phyloP scores from a whole-genome alignment of 305 asterid genomes.

The Solanum hybrid region DNA sequence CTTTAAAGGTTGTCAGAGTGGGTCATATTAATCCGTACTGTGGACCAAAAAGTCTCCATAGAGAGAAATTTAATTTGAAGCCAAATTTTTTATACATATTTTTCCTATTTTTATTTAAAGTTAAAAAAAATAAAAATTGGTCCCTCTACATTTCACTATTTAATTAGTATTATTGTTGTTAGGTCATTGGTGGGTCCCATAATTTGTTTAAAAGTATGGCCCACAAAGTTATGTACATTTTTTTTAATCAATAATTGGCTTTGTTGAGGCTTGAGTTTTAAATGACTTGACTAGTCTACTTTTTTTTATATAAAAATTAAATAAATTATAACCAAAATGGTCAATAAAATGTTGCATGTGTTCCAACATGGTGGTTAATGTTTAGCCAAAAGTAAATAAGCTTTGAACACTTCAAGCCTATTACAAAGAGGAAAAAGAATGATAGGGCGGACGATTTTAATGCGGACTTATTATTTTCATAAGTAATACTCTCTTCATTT shows the following conservation, averaged over 20 bases:
- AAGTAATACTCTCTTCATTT: too few relatives aligned
- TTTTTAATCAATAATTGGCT: not conserved
- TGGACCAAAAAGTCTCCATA: not conserved
- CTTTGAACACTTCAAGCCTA: not conserved
- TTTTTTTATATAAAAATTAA: not conserved
- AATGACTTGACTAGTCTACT: not conserved
- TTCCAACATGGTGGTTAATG: not conserved
- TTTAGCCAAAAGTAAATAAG: not conserved
- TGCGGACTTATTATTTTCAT: not conserved
- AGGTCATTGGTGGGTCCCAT: not conserved
- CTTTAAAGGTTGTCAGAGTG: conserved; percentile 19
- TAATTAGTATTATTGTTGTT: not conserved
- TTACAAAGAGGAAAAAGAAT: not conserved
- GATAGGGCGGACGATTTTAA: not conserved
- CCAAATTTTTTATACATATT: not conserved
- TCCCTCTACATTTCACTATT: not conserved
- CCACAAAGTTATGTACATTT: not conserved
- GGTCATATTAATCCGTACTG: conserved; percentile 22
- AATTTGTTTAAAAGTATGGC: not conserved
- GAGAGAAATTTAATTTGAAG: not conserved
- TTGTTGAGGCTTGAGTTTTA: not conserved
- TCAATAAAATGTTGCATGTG: not conserved
- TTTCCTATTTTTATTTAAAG: not conserved
- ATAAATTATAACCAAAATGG: not conserved
- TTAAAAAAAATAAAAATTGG: not conserved